Evolutionary conservation across 2,329 filamentous ascomycete species (phyloP), one percentile per base, ranked within the genome.

Genomic region (Kalaharituber pfeilii): DNA sequence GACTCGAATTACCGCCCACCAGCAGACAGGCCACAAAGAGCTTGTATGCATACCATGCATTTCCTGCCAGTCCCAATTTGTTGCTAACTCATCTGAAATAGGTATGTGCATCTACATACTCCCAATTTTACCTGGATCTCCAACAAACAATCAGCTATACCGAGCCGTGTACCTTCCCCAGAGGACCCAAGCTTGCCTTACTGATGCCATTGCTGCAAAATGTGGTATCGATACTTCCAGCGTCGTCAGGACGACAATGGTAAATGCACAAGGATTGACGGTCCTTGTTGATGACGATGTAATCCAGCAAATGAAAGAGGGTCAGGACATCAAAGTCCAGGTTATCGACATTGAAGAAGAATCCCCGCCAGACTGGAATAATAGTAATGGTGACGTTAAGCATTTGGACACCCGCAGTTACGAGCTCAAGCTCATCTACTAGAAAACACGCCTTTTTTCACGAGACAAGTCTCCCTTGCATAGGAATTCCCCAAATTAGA

Each of bases 211-310:
- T 20, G 81, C 85, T 2, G 70, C 75, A 53, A 96, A 96, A 69
- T 91, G 84, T 73, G 77, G 80, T 18, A 73, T 96, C 49, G 85
- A 95, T 58, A 73, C 83, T 1, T 75, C 75, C 2, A 79, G 77
- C 57, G 78, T 95, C 6, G 71, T 80, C 1, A 80, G 83, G 30
- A 81, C 81, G 1, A 72, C 94, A 3, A 84, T 80, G 55, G 72
- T 87, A 52, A 81, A 85, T 42, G 74, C 80, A 13, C 80, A 80
- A 59, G 86, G 86, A 0, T 70, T 95, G 1, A 80, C 87, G 63
- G 80, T 96, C 53, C 79, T 93, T 65, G 76, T 96, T 62, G 91
- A 96, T 64, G 87, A 96, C 64, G 87, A 95, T 59, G 81, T 93
- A 49, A 78, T 96, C 28, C 77, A 77, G 45, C 83, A 89, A 67